Percentiles rank a stretch among this genome's conserved stretches.
phyloP scores from a whole-genome alignment of 1,284 basidiomycete genomes.

The Lentinula novae-zelandiae region DNA sequence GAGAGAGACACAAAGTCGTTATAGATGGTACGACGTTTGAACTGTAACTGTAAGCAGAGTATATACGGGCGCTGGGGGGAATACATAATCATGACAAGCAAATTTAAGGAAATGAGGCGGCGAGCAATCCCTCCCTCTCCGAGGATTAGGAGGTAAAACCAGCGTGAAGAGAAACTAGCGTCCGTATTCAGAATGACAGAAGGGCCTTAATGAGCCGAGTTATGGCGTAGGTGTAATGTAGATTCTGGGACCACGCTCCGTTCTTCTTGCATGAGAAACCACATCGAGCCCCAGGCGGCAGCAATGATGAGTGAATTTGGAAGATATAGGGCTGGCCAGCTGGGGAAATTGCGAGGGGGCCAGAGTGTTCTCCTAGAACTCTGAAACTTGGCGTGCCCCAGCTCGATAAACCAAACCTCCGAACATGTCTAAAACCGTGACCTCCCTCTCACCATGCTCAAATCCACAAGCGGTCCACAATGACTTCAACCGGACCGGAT shows the following conservation, averaged over 20 bases:
- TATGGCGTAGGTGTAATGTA: conserved; percentile 8
- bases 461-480: conserved; percentile 25
- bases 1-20: not conserved
- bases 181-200: conserved; percentile 48
- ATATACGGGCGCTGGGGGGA: conserved; percentile 32
- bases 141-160: conserved; percentile 19
- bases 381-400: conserved; percentile 41
- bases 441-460: conserved; percentile 14
- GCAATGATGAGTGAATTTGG: conserved; percentile 2
- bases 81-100: conserved; percentile 17
- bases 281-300: conserved; percentile 1
- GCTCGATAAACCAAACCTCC: conserved; percentile 26
- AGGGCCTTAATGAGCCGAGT: conserved; percentile 7
- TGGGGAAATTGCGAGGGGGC: not conserved
- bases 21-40: not conserved
- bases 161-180: conserved; percentile 60
- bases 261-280: conserved; percentile 9
- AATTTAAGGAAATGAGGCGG: conserved; percentile 27
- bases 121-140: conserved; percentile 22
- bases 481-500: conserved; percentile 23
- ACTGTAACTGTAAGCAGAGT: conserved; percentile 8
- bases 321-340: conserved; percentile 11
- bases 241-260: conserved; percentile 5
- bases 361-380: not conserved
- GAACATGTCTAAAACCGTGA: conserved; percentile 20